Conservation (phyloP, 805 yeast genomes). For the Sugiyamaella smithiae region DNA sequence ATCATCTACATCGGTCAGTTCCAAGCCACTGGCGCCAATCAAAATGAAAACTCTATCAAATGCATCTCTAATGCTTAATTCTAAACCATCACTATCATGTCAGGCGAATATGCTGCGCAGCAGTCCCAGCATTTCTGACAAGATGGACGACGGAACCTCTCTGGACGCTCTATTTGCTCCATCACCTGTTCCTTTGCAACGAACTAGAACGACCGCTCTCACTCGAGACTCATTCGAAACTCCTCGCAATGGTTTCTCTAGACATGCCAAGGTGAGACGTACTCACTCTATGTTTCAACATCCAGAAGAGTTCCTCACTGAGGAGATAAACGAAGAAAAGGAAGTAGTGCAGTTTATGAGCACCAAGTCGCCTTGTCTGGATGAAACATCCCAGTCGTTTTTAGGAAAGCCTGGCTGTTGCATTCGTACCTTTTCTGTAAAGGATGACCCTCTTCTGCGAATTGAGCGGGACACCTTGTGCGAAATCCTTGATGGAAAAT, state of each 20-base stretch:
- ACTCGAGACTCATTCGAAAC: conserved; percentile 11
- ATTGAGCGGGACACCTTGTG: conserved; percentile 58
- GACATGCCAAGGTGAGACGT: conserved; percentile 46
- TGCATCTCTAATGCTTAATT: conserved; percentile 19
- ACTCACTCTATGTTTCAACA: conserved; percentile 68
- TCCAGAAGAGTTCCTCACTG: conserved; percentile 45
- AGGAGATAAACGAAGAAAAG: conserved; percentile 35
- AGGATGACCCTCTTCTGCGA: conserved; percentile 66
- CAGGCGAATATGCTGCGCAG: not conserved
- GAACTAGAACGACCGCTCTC: not conserved
- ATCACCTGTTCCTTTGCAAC: conserved; percentile 19
- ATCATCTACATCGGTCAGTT: conserved; percentile 8
- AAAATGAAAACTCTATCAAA: conserved; percentile 21
- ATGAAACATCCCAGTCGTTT: conserved; percentile 23
- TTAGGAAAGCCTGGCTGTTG: conserved; percentile 26
- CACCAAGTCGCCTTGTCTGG: conserved; percentile 21
- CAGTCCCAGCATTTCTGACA: not conserved
- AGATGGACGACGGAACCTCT: not conserved
- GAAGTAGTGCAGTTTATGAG: conserved; percentile 26
- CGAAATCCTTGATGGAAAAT: conserved; percentile 55
- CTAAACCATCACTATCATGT: conserved; percentile 13
- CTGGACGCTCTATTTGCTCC: conserved; percentile 11
- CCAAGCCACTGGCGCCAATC: conserved; percentile 9
- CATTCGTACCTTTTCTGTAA: conserved; percentile 43
- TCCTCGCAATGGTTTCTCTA: conserved; percentile 9